These are phyloP conservation scores for Agaricus sinodeliciosus DNA, from an alignment of 768 basidiomycete genomes.

Conservation along the genomic window DNA sequence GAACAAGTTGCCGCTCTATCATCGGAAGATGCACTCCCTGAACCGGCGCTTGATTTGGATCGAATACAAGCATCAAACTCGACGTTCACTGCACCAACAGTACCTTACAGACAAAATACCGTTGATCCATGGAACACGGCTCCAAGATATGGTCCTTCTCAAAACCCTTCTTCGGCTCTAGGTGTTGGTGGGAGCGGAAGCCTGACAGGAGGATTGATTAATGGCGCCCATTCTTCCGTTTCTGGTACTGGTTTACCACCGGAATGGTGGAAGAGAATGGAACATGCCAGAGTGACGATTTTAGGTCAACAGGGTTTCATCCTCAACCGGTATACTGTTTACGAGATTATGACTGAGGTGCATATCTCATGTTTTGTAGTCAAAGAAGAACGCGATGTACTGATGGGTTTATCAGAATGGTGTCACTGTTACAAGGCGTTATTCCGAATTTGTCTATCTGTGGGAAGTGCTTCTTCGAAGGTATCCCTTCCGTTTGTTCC, in stretches of 20 bases:
- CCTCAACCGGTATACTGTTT: conserved; percentile 80
- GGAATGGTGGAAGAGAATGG: conserved; percentile 87
- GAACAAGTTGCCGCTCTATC: conserved; percentile 76
- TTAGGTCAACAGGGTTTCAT: conserved; percentile 91
- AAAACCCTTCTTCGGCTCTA: not conserved
- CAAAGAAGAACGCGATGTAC: not conserved
- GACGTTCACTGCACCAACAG: conserved; percentile 31
- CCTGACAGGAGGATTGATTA: conserved; percentile 23
- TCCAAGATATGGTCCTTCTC: conserved; percentile 23
- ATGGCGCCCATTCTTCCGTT: conserved; percentile 51
- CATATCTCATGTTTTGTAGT: conserved; percentile 19
- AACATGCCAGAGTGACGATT: conserved; percentile 62
- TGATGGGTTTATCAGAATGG: conserved; percentile 38
- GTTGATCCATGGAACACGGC: conserved; percentile 65
- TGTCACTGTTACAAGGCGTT: conserved; percentile 72
- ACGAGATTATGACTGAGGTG: conserved; percentile 75
- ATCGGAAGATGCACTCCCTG: conserved; percentile 71
- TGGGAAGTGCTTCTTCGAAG: conserved; percentile 81
- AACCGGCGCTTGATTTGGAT: conserved; percentile 62
- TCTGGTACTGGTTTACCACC: conserved; percentile 66
- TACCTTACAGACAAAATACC: conserved; percentile 37
- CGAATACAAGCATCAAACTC: conserved; percentile 49
- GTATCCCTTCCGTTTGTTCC: conserved; percentile 91
- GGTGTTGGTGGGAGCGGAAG: not conserved
- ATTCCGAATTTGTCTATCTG: conserved; percentile 89